These are phyloP conservation scores for Quercus engelmannii DNA, from an alignment of 306 rosid genomes.

Conservation along the genomic window DNA sequence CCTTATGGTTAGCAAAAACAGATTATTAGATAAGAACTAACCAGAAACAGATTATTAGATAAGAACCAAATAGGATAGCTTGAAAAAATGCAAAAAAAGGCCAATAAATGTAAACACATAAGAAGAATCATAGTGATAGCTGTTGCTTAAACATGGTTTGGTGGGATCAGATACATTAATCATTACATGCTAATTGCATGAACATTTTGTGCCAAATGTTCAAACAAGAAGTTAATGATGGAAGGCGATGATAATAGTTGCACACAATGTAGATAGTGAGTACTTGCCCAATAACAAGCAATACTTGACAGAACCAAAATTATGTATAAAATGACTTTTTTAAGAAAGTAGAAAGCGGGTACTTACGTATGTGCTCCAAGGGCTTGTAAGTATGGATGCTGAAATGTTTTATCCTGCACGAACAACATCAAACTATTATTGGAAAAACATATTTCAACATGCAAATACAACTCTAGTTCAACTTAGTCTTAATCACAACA, in stretches of 20 bases:
- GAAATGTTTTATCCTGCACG: constrained; percentile 91
- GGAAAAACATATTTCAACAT: background rate
- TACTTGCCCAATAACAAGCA: background rate
- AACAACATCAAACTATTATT: constrained; percentile 18
- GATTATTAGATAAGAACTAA: too few species aligned
- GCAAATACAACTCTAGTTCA: background rate
- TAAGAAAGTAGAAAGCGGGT: too few species aligned
- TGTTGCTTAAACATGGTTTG: background rate
- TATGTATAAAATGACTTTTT: background rate
- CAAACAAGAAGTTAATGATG: background rate
- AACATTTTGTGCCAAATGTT: background rate
- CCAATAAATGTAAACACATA: too few species aligned
- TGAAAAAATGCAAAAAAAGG: too few species aligned
- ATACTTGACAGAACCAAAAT: background rate
- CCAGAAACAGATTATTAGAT: too few species aligned
- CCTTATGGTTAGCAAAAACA: too few species aligned
- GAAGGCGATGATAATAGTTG: background rate
- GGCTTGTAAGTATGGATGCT: constrained; percentile 87
- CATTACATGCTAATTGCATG: background rate
- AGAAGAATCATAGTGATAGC: too few species aligned
- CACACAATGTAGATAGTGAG: background rate
- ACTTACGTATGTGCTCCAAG: constrained; percentile 68
- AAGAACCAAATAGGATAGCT: too few species aligned
- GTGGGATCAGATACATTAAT: background rate
- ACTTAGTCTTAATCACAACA: background rate